Evolutionary conservation across 208 protist species (phyloP).

Genomic region (Herpetomonas muscarum): DNA sequence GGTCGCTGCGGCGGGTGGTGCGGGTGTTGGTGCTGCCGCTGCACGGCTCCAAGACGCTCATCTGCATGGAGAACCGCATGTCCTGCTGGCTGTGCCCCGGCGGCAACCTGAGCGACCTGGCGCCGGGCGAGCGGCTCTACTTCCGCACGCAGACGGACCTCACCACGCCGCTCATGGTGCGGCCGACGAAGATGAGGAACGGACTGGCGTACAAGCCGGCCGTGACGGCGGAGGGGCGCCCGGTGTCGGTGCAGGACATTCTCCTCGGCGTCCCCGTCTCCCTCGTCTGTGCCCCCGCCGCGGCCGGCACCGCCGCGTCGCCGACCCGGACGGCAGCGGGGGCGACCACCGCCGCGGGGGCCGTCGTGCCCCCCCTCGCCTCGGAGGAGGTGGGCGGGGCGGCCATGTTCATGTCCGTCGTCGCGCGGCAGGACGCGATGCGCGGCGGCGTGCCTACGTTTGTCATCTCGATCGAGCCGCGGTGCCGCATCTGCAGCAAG

Average conservation of each 20-base stretch:
- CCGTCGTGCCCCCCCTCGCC: neutral
- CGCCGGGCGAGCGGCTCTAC: conserved; percentile 51
- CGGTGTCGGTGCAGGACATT: conserved; percentile 38
- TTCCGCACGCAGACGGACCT: conserved; percentile 38
- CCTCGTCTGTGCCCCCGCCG: conserved; percentile 22
- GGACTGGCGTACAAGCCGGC: neutral
- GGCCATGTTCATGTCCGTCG: conserved; percentile 21
- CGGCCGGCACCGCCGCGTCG: neutral
- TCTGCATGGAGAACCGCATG: conserved; percentile 77
- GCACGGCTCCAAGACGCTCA: conserved; percentile 51
- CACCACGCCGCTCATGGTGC: conserved; percentile 34
- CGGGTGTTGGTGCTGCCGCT: conserved; percentile 60
- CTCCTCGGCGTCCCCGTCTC: conserved; percentile 29
- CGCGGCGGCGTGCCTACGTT: conserved; percentile 66
- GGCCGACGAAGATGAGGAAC: conserved; percentile 19
- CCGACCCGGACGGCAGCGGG: conserved; percentile 7
- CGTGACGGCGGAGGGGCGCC: neutral
- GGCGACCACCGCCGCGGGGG: neutral
- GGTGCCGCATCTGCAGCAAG: conserved; percentile 59
- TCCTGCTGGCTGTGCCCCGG: conserved; percentile 27
- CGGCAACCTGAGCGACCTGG: conserved; percentile 22
- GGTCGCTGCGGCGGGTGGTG: conserved; percentile 50
- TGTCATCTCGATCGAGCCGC: conserved; percentile 56
- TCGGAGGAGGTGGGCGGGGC: neutral
- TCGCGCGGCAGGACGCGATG: conserved; percentile 48